Evolutionary conservation across 768 basidiomycete species (phyloP), one percentile per base, ranked within the genome.

Genomic region (Trametopsis cervina): DNA sequence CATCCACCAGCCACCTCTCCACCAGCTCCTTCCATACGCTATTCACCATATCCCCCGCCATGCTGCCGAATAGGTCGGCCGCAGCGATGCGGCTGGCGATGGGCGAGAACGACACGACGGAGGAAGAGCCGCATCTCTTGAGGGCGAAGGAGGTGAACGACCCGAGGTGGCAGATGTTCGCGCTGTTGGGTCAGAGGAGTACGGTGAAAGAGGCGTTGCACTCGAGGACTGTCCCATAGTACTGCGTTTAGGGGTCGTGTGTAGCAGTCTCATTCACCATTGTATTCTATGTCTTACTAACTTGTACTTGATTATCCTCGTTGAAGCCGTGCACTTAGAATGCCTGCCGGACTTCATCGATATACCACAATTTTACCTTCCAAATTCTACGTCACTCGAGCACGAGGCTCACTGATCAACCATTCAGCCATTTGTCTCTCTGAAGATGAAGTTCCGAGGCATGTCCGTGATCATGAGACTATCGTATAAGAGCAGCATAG

Each of bases 41-140:
- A 15, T 85, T 90, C 66, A 86, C 85, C 0, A 60, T 90, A 17
- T 77, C 84, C 5, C 88, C 88, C 17, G 75, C 85, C 15, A 79
- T 83, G 29, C 69, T 90, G n/a, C 88, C 88, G 10, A 85, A 87
- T 58, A 77, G 76, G 48, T 85, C 83, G 25, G 88, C 88, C 10
- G 78, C 85, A 17, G 88, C 86, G 12, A 79, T 81, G 76, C 79
- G 79, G 13, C 70, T 89, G 17, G 75, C 81, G 7, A 59, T 76
- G 39, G 77, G 79, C 12, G 77, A 76, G 22, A 74, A 74, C 24
- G 75, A 78, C 23, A 53, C 59, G 25, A 60, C 76, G 54, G 76
- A 77, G 35, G 77, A 80, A 22, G 75, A 73, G 20, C 72, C 29
- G 29, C 29, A 75, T 41, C 72, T 81, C 13, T 64, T 85, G 37